These are phyloP conservation scores for Botrytis elliptica DNA, from an alignment of 2,329 filamentous ascomycete species.

Conservation along the genomic window DNA sequence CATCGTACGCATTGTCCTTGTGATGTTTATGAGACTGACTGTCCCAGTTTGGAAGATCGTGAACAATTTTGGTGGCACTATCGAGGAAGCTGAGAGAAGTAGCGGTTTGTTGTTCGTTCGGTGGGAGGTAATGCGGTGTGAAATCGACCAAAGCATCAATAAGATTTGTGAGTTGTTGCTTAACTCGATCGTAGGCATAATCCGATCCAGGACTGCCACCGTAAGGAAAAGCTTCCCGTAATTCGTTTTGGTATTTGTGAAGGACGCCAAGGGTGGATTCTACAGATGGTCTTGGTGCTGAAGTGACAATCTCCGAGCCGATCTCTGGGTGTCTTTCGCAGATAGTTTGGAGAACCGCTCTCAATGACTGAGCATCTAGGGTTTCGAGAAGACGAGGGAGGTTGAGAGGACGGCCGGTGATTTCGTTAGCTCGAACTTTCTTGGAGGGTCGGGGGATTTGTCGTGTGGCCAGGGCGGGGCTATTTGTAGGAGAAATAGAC, in stretches of 20 bases:
- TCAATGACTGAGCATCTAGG: slow-evolving; percentile 79
- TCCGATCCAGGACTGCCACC: slow-evolving; percentile 83
- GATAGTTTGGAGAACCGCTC: slow-evolving; percentile 82
- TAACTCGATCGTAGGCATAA: slow-evolving; percentile 92
- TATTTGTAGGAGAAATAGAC: slow-evolving; percentile 82
- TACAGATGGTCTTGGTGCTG: slow-evolving; percentile 84
- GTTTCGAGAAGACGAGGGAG: slow-evolving; percentile 87
- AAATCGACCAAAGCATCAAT: slow-evolving; percentile 91
- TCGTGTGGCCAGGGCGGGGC: slow-evolving; percentile 71
- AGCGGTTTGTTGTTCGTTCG: slow-evolving; percentile 80
- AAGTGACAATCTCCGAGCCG: slow-evolving; percentile 76
- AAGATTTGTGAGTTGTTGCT: slow-evolving; percentile 73
- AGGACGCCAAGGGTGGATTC: slow-evolving; percentile 77
- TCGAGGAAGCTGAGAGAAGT: slow-evolving; percentile 85
- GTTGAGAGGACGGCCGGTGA: slow-evolving; percentile 63
- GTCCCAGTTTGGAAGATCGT: slow-evolving; percentile 88
- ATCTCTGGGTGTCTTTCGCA: slow-evolving; percentile 88
- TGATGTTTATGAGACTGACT: slow-evolving; percentile 84
- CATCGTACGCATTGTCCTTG: slow-evolving; percentile 94
- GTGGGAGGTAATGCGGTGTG: slow-evolving; percentile 91
- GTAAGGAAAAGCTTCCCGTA: slow-evolving; percentile 79
- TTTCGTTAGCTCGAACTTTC: slow-evolving; percentile 62
- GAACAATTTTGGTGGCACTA: slow-evolving; percentile 84
- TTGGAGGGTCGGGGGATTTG: slow-evolving; percentile 66
- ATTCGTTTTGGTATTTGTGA: slow-evolving; percentile 72